Evolutionary conservation across 1,284 basidiomycete species (phyloP), one percentile per base, ranked within the genome.

Genomic region (Malassezia slooffiae): DNA sequence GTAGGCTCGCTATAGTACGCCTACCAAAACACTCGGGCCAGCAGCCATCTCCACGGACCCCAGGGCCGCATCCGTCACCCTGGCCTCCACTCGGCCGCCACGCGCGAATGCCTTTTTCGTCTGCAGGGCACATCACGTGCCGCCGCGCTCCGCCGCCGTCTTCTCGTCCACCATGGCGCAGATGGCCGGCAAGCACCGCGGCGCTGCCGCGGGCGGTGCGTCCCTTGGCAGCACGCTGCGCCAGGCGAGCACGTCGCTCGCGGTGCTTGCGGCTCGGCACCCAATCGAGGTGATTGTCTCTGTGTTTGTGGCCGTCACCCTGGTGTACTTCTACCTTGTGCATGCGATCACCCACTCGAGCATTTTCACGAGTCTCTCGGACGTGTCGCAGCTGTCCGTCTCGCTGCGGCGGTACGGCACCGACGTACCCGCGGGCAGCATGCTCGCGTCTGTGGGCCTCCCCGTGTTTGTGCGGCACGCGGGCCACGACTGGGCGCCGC

Each of bases 291-390:
- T 83, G 17, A 85, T 91, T 57, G 86, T 91, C 43, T 78, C 80
- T 63, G 82, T 85, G 72, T 85, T 81, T 68, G 79, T 89, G 64
- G 71, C 88, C 49, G 83, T 83, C 26, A 93, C 89, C 3, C 77
- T 93, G 31, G 82, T 83, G 38, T 93, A 93, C 72, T 90, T 93
- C 70, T 85, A 89, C 70, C 77, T 91, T 51, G 77, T 95, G 45
- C 79, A 80, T 51, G 83, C 85, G 33, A 81, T 90, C 68, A 86
- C 86, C 36, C 70, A 72, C 38, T 74, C 72, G 22, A 71, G 73
- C 47, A 31, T 48, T 74, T 76, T 67, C 71, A 66, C 52, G 54
- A 62, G 47, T 54, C 58, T 40, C 50, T 64, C 41, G 23, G 46
- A 48, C 29, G 46, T 42, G 6, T 38, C 39, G 19, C 37, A 39